phyloP scores from a whole-genome alignment of 2,329 filamentous ascomycete genomes.

The Trichoderma atrobrunneum region DNA sequence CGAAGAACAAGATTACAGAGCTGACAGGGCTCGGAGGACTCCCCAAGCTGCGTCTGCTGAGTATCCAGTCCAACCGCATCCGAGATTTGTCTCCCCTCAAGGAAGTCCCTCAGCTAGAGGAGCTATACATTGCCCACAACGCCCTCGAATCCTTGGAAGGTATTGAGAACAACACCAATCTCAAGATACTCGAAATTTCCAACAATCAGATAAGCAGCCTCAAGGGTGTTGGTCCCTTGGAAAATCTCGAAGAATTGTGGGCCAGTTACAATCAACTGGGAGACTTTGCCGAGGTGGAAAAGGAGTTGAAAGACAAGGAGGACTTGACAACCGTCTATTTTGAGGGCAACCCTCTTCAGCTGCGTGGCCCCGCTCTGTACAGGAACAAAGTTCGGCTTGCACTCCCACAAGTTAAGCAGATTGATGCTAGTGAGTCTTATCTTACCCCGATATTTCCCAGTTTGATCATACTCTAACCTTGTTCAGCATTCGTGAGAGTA shows the following conservation, averaged over 20 bases:
- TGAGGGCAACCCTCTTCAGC: conserved; percentile 88
- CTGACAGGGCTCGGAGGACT: conserved; percentile 74
- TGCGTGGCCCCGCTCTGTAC: conserved; percentile 76
- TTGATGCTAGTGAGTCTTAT: conserved; percentile 87
- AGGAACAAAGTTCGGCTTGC: conserved; percentile 89
- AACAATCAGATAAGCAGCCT: conserved; percentile 81
- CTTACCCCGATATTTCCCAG: neutral
- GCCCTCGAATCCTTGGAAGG: conserved; percentile 75
- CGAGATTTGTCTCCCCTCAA: conserved; percentile 72
- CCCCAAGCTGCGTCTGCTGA: conserved; percentile 78
- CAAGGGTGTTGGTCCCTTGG: conserved; percentile 65
- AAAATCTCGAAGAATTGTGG: conserved; percentile 85
- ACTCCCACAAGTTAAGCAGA: conserved; percentile 84
- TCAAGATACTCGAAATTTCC: conserved; percentile 83
- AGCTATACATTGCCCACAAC: conserved; percentile 96
- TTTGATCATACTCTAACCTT: neutral
- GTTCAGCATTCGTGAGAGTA: conserved; percentile 21
- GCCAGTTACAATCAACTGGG: conserved; percentile 81
- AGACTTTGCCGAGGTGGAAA: conserved; percentile 81
- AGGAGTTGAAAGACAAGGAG: conserved; percentile 73
- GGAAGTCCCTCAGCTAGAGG: conserved; percentile 74
- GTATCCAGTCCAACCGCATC: conserved; percentile 93
- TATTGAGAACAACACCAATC: conserved; percentile 61
- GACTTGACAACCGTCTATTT: conserved; percentile 89
- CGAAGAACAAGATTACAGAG: conserved; percentile 92